Conservation (phyloP, 2,329 filamentous ascomycete genomes). For the Hymenoscyphus infarciens region DNA sequence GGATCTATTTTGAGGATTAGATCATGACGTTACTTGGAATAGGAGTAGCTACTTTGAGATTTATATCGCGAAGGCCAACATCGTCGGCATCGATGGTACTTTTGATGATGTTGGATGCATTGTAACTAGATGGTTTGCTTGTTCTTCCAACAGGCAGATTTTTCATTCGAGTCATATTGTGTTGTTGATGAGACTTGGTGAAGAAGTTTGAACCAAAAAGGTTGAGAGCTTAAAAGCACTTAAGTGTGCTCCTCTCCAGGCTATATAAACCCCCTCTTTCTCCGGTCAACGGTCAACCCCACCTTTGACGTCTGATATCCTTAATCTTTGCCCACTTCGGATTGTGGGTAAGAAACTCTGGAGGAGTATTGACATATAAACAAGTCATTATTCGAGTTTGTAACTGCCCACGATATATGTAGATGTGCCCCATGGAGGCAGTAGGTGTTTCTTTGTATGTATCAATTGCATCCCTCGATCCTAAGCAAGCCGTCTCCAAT, state of each 20-base stretch:
- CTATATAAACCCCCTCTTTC: not conserved
- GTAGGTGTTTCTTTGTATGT: no score
- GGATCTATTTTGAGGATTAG: slow-evolving; percentile 34
- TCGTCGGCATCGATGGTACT: not conserved
- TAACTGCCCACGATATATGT: no score
- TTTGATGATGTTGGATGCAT: not conserved
- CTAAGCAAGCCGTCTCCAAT: no score
- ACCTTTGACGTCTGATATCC: not conserved
- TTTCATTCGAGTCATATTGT: not conserved
- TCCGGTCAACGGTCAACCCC: not conserved
- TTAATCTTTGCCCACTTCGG: not conserved
- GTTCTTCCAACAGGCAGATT: not conserved
- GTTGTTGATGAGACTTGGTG: not conserved
- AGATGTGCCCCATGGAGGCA: no score
- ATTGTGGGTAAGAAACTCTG: not conserved
- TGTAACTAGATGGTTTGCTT: not conserved
- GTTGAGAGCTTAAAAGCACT: no score
- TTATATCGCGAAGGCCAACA: not conserved
- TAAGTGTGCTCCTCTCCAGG: not conserved
- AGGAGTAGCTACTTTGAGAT: not conserved
- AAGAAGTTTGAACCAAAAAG: no score
- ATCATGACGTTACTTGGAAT: not conserved
- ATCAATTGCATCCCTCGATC: no score
- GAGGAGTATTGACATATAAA: no score
- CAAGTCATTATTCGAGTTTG: no score